phyloP scores from a whole-genome alignment of 2,329 filamentous ascomycete species.

The Coniochaeta ligniaria region DNA sequence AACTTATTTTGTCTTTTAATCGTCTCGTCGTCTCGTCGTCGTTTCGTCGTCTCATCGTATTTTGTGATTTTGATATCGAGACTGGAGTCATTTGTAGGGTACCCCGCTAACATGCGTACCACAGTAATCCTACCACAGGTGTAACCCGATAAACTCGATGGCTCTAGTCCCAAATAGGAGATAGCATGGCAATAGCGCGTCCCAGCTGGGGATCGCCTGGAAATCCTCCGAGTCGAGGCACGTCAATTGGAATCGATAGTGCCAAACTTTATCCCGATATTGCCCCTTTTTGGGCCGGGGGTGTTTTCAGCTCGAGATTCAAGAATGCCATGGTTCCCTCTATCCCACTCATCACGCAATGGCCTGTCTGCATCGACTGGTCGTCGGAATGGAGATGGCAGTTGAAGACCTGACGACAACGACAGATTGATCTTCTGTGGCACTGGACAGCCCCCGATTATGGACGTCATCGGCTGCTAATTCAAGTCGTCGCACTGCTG shows the following conservation, averaged over 20 bases:
- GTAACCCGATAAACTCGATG: not conserved
- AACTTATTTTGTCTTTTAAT: too few relatives aligned
- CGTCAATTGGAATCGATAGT: not conserved
- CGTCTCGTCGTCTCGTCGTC: too few relatives aligned
- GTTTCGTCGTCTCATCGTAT: too few relatives aligned
- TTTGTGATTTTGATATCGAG: too few relatives aligned
- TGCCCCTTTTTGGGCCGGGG: not conserved
- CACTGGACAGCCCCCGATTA: not conserved
- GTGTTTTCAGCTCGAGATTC: not conserved
- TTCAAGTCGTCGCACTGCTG: not conserved
- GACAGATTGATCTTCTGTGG: too few relatives aligned
- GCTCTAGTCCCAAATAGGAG: not conserved
- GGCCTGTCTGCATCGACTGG: not conserved
- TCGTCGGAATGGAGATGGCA: not conserved
- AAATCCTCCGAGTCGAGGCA: not conserved
- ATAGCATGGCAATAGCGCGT: not conserved
- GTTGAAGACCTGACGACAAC: not conserved
- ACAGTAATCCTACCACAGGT: too few relatives aligned
- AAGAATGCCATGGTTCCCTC: not conserved
- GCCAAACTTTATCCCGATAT: slow-evolving; percentile 1
- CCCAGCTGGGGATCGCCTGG: not conserved
- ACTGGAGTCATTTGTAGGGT: too few relatives aligned
- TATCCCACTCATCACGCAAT: too few relatives aligned
- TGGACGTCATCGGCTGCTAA: not conserved
- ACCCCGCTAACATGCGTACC: too few relatives aligned